Conservation (phyloP, 23 red algal genomes). For the Gracilaria domingensis region DNA sequence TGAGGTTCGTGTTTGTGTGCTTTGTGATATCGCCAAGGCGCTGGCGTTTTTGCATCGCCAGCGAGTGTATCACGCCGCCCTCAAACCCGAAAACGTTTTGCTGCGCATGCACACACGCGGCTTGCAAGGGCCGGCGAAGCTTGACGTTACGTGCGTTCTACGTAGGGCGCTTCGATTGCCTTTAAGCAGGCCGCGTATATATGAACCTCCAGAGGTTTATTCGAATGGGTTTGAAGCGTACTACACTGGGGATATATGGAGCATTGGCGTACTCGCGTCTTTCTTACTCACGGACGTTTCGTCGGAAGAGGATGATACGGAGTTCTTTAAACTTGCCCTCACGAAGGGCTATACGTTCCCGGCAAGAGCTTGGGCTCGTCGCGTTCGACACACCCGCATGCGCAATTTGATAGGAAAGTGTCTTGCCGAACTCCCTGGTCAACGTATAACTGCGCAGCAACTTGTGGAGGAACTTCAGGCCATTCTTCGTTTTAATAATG, state of each 20-base stretch:
- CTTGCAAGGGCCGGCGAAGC: slow-evolving; percentile 49
- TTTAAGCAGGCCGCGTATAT: not conserved
- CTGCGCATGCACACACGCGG: slow-evolving; percentile 24
- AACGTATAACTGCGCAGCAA: slow-evolving; percentile 32
- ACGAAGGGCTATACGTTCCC: not conserved
- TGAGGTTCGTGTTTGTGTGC: slow-evolving; percentile 26
- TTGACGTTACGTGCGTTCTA: slow-evolving; percentile 46
- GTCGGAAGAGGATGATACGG: slow-evolving; percentile 26
- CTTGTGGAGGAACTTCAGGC: slow-evolving; percentile 35
- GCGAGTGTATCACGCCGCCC: slow-evolving; percentile 15
- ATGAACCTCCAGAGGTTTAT: slow-evolving; percentile 41
- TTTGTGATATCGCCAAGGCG: slow-evolving; percentile 36
- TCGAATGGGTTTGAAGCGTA: slow-evolving; percentile 19
- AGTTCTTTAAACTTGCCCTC: slow-evolving; percentile 8
- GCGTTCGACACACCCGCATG: not conserved
- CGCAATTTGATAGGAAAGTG: slow-evolving; percentile 39
- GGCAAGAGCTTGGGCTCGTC: slow-evolving; percentile 30
- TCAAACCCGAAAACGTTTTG: slow-evolving; percentile 59
- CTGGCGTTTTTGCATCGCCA: slow-evolving; percentile 48
- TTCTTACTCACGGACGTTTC: slow-evolving; percentile 38
- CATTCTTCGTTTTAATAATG: not conserved
- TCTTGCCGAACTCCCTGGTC: slow-evolving; percentile 11
- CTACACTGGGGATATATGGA: slow-evolving; percentile 59
- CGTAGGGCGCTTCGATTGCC: slow-evolving; percentile 26
- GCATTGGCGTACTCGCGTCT: slow-evolving; percentile 54